Base-by-base conservation (phyloP, 2,329 filamentous ascomycete species). In the Cladosporium velox region DNA sequence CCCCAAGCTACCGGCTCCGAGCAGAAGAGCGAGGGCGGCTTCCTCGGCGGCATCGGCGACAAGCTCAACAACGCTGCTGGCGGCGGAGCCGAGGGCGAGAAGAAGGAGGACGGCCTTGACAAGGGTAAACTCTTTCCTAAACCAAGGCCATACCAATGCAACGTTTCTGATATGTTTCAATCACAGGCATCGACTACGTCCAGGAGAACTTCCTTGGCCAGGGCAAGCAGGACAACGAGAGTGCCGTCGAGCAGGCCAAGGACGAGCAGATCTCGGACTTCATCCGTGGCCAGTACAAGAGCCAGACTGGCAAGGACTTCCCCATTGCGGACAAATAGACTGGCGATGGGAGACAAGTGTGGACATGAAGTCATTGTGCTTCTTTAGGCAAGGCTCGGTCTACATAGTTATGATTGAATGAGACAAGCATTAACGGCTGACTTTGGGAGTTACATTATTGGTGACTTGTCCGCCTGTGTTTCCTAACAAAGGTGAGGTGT, bases 101-200 rank as follows among this genome's bases (percentile, higher is more conserved):
- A 92, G 86, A 90, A 93, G 72, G 91, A 95, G 78, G 91, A 94
- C 74, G 80, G 78, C n/a, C 86, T 95, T 62, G 91, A 95, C 81
- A 95, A 95, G 82, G 89, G n/a, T n/a, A n/a, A n/a, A n/a, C n/a
- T n/a, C n/a, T n/a, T n/a, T n/a, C n/a, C n/a, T n/a, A n/a, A n/a
- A n/a, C n/a, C n/a, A n/a, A n/a, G n/a, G n/a, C n/a, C n/a, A n/a
- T n/a, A n/a, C n/a, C n/a, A n/a, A n/a, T n/a, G n/a, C n/a, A n/a
- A n/a, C n/a, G n/a, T n/a, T n/a, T 21, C 70, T 68, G 34, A 67
- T 57, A 30, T 21, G 65, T 59, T 18, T 15, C 15, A 14, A 51
- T 21, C 18, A 21, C 69, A 94, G 91, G 86, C 62, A 82, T 94
- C 82, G 91, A 95, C 78, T 87, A 85, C 69, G 85, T 93, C 28